These are phyloP conservation scores for Tolypocladium guangdongense DNA, from an alignment of 2,329 filamentous ascomycete genomes.

Conservation along the genomic window DNA sequence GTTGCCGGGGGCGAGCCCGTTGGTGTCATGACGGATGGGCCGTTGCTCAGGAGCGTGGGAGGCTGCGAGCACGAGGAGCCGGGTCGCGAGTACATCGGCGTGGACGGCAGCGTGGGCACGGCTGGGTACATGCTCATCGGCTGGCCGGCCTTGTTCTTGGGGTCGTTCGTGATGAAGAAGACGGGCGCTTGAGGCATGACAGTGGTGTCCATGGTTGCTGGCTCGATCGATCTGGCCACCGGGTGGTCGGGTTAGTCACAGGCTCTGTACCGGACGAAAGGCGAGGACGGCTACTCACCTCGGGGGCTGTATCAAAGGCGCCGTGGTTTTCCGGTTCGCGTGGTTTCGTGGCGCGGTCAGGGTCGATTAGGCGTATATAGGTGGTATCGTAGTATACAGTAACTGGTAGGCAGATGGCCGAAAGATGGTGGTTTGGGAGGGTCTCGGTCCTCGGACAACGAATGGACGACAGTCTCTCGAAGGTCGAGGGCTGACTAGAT, in stretches of 20 bases:
- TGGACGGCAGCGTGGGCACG: slow-evolving; percentile 45
- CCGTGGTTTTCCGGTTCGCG: neutral
- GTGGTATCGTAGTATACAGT: slow-evolving; percentile 5
- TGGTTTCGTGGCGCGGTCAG: slow-evolving; percentile 6
- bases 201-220: slow-evolving; percentile 50
- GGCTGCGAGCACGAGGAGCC: slow-evolving; percentile 55
- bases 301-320: neutral
- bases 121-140: slow-evolving; percentile 35
- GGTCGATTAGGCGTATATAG: slow-evolving; percentile 6
- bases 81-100: slow-evolving; percentile 54
- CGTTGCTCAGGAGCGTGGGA: slow-evolving; percentile 43
- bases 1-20: slow-evolving; percentile 65
- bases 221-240: slow-evolving; percentile 7
- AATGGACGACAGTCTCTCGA: slow-evolving; percentile 33
- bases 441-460: slow-evolving; percentile 19
- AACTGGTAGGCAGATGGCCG: slow-evolving; percentile 1
- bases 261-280: neutral
- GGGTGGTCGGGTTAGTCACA: neutral
- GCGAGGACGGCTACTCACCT: neutral
- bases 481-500: slow-evolving; percentile 20
- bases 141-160: slow-evolving; percentile 43
- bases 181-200: slow-evolving; percentile 55
- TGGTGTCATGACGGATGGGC: slow-evolving; percentile 57
- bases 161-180: slow-evolving; percentile 79
- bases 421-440: slow-evolving; percentile 6